Conservation (phyloP, 768 basidiomycete genomes). For the Fistulinella prunicolor region DNA sequence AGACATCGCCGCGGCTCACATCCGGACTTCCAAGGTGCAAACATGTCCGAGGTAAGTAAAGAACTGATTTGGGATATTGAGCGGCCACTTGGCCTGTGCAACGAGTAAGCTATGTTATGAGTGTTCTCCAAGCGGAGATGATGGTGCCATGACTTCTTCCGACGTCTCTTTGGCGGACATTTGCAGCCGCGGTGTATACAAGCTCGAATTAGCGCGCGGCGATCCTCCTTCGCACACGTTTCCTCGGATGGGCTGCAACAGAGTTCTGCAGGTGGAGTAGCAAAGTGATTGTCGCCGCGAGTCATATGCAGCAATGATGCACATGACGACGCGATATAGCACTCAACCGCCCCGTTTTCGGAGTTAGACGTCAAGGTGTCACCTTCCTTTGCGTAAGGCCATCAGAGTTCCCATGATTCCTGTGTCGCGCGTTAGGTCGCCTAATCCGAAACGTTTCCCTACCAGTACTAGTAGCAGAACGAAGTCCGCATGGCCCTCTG, state of each 20-base stretch:
- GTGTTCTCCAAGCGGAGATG: slow-evolving; percentile 7
- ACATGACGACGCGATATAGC: too few relatives aligned
- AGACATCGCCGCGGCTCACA: not conserved
- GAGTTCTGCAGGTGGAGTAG: too few relatives aligned
- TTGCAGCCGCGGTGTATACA: slow-evolving; percentile 1
- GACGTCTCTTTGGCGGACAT: not conserved
- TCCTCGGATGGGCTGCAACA: too few relatives aligned
- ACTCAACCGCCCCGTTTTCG: too few relatives aligned
- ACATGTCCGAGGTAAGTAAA: not conserved
- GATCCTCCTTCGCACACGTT: too few relatives aligned
- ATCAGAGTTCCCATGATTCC: not conserved
- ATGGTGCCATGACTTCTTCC: not conserved
- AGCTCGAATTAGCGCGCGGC: too few relatives aligned
- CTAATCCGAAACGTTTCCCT: not conserved
- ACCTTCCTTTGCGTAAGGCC: slow-evolving; percentile 2
- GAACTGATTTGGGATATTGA: not conserved
- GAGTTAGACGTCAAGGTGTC: too few relatives aligned
- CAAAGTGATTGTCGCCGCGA: not conserved
- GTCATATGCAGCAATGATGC: too few relatives aligned
- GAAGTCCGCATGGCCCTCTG: slow-evolving; percentile 1
- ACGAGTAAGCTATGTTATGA: not conserved
- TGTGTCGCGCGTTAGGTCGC: not conserved
- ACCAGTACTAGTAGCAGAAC: too few relatives aligned
- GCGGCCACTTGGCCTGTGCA: not conserved
- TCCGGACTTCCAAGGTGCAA: not conserved